phyloP scores from a whole-genome alignment of 2,329 filamentous ascomycete species.

The Diaporthe sp. region DNA sequence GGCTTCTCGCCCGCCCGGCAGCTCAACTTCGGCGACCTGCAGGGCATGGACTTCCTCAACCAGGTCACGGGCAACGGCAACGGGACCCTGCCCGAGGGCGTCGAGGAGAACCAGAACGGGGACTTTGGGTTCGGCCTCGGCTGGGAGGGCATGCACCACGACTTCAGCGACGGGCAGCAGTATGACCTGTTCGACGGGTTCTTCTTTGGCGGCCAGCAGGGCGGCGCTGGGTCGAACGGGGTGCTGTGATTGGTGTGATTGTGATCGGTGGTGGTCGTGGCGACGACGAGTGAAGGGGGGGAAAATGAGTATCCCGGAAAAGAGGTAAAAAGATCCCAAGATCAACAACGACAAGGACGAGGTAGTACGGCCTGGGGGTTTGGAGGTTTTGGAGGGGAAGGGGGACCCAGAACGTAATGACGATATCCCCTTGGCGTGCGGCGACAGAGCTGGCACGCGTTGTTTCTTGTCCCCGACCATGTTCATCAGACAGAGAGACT shows the following conservation, averaged over 20 bases:
- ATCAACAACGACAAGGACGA: not conserved
- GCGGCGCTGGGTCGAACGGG: conserved; percentile 43
- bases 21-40: conserved; percentile 58
- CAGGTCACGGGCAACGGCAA: conserved; percentile 46
- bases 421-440: conserved; percentile 5
- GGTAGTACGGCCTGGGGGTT: not conserved
- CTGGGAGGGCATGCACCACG: conserved; percentile 71
- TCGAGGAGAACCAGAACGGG: conserved; percentile 40
- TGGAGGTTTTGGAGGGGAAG: not conserved
- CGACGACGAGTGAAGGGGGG: not conserved
- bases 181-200: conserved; percentile 79
- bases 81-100: conserved; percentile 10
- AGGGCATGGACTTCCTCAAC: conserved; percentile 63
- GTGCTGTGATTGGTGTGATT: conserved; percentile 11
- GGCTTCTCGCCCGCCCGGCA: conserved; percentile 37
- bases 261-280: not conserved
- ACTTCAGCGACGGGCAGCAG: conserved; percentile 68
- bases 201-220: conserved; percentile 71
- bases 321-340: too few relatives aligned
- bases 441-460: conserved; percentile 10
- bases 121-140: conserved; percentile 75
- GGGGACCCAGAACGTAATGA: not conserved
- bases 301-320: not conserved
- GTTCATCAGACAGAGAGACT: conserved; percentile 26
- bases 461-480: conserved; percentile 2